phyloP scores from a whole-genome alignment of 495 filamentous ascomycete species.

The Aspergillus egyptiacus region DNA sequence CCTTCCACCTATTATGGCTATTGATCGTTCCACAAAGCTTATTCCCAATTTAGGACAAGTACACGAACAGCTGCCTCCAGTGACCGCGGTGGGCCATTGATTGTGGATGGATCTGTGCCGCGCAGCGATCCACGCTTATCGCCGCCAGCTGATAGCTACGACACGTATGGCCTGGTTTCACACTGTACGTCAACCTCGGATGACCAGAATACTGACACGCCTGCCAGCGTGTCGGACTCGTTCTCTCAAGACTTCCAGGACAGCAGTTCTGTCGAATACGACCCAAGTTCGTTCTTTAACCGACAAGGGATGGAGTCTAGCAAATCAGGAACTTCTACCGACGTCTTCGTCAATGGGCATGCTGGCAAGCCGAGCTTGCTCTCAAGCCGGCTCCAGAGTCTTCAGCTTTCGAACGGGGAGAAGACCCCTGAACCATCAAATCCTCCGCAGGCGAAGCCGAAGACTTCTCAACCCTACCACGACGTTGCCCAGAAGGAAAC shows the following conservation, averaged over 20 bases:
- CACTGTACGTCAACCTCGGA: conserved; percentile 39
- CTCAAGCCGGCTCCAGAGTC: conserved; percentile 35
- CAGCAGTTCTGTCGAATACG: conserved; percentile 33
- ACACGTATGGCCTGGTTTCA: conserved; percentile 28
- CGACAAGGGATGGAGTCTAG: conserved; percentile 27
- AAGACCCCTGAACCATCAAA: conserved; percentile 27
- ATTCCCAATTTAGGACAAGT: conserved; percentile 19
- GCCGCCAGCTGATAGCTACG: conserved; percentile 25
- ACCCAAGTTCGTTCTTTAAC: conserved; percentile 24
- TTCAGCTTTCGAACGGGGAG: conserved; percentile 35
- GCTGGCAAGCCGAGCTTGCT: conserved; percentile 30
- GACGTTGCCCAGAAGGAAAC: conserved; percentile 24
- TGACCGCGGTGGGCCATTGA: conserved; percentile 40
- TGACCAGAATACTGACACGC: conserved; percentile 36
- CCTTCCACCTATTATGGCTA: no score
- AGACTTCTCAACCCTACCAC: conserved; percentile 18
- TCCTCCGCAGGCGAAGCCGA: conserved; percentile 27
- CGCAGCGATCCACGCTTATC: conserved; percentile 29
- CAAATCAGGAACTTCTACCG: conserved; percentile 14
- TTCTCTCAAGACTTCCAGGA: conserved; percentile 39
- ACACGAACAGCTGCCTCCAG: conserved; percentile 23
- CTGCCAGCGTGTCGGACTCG: conserved; percentile 39
- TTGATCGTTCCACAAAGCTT: no score
- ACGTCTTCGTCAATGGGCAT: conserved; percentile 14
- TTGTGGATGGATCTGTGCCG: conserved; percentile 42